These are phyloP conservation scores for Adansonia madagascariensis DNA, from an alignment of 441 rosid species.

Conservation along the genomic window DNA sequence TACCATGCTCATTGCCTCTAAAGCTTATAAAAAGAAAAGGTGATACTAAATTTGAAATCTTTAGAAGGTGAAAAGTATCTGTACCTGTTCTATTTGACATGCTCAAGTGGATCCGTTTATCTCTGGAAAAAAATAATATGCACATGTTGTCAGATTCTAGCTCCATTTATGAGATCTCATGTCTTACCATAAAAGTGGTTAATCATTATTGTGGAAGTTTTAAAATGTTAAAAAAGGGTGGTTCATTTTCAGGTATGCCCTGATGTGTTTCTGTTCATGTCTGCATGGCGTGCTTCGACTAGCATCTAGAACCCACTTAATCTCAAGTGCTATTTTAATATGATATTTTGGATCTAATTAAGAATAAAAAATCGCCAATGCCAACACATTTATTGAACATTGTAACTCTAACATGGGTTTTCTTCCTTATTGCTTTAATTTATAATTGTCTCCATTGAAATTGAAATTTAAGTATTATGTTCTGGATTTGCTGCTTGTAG, in stretches of 20 bases:
- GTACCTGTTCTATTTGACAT: not conserved
- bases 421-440: not conserved
- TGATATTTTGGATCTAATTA: conserved; percentile 1
- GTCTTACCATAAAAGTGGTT: not conserved
- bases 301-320: not conserved
- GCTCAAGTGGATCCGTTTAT: not conserved
- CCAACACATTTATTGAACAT: not conserved
- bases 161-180: conserved; percentile 2
- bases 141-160: not conserved
- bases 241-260: not conserved
- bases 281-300: not conserved
- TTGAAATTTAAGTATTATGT: conserved; percentile 7
- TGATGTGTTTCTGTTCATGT: not conserved
- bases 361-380: not conserved
- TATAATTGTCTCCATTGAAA: not conserved
- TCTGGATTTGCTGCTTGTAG: conserved; percentile 40
- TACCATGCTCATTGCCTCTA: not conserved
- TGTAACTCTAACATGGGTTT: not conserved
- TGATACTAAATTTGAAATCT: not conserved
- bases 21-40: not conserved
- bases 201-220: not conserved
- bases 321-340: not conserved
- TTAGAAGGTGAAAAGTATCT: not conserved
- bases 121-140: not conserved
- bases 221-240: not conserved